Conservation (phyloP, 176 grass and related monocot genomes). For the Hsuehochloa calcarea region DNA sequence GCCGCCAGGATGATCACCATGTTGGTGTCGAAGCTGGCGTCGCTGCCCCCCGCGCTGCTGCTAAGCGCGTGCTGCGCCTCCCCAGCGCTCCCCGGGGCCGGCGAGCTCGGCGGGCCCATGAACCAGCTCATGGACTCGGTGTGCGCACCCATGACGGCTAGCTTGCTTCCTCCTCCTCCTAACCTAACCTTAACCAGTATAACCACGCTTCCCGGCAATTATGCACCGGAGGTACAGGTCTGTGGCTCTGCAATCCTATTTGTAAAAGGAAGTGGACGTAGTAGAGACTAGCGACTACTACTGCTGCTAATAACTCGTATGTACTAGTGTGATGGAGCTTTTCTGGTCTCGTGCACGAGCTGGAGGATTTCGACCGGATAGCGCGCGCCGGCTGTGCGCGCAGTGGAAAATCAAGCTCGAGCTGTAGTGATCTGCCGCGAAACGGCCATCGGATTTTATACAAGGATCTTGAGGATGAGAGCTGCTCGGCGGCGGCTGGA, state of each 20-base stretch:
- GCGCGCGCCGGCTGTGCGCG: background rate
- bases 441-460: slow-evolving; percentile 3
- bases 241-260: background rate
- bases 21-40: slow-evolving; percentile 85
- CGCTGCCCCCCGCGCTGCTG: slow-evolving; percentile 16
- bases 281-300: slow-evolving; percentile 13
- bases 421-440: slow-evolving; percentile 9
- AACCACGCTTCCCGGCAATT: background rate
- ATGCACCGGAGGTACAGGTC: slow-evolving; percentile 26
- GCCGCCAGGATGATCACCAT: slow-evolving; percentile 96
- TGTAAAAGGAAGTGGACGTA: slow-evolving; percentile 17
- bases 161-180: background rate
- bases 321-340: background rate
- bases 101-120: slow-evolving; percentile 22
- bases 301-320: background rate
- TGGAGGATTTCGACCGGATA: background rate
- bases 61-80: slow-evolving; percentile 44
- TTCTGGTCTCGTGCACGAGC: background rate
- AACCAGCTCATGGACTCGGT: slow-evolving; percentile 39
- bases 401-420: background rate
- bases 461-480: background rate
- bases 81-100: slow-evolving; percentile 14
- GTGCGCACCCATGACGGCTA: slow-evolving; percentile 29
- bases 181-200: background rate
- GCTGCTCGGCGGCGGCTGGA: slow-evolving; percentile 30